Evolutionary conservation across 2,329 filamentous ascomycete species (phyloP).

Genomic region (Monilinia laxa): DNA sequence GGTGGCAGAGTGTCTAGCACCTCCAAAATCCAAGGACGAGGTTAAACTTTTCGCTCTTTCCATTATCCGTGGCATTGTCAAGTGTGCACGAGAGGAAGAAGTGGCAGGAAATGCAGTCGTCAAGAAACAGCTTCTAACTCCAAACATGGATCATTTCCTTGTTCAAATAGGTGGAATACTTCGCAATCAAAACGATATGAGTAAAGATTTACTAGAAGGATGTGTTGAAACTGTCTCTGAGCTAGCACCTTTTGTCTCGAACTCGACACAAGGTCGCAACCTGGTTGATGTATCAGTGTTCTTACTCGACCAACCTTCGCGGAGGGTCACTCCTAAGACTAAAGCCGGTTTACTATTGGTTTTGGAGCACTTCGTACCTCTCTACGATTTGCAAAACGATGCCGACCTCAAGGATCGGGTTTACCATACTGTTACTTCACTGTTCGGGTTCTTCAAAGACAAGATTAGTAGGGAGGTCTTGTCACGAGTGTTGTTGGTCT

Average conservation of each 20-base stretch:
- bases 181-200: conserved; percentile 53
- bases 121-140: conserved; percentile 54
- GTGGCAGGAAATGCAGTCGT: conserved; percentile 51
- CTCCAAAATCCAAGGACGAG: conserved; percentile 76
- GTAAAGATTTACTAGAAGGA: conserved; percentile 74
- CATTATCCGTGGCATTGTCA: conserved; percentile 69
- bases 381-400: conserved; percentile 58
- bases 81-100: conserved; percentile 56
- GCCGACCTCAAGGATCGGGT: conserved; percentile 60
- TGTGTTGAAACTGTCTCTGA: conserved; percentile 78
- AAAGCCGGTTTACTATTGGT: conserved; percentile 81
- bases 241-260: conserved; percentile 67
- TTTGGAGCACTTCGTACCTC: conserved; percentile 74
- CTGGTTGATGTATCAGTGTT: conserved; percentile 79
- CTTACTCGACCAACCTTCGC: conserved; percentile 80
- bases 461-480: conserved; percentile 71
- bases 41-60: conserved; percentile 81
- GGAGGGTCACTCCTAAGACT: conserved; percentile 75
- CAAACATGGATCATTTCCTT: conserved; percentile 60
- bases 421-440: conserved; percentile 71
- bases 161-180: conserved; percentile 69
- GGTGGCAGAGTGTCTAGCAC: conserved; percentile 69
- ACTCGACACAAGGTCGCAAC: conserved; percentile 68
- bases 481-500: conserved; percentile 68
- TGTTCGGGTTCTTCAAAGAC: conserved; percentile 92